phyloP scores from a whole-genome alignment of 2,329 filamentous ascomycete species.

The Fusarium dlaminii region DNA sequence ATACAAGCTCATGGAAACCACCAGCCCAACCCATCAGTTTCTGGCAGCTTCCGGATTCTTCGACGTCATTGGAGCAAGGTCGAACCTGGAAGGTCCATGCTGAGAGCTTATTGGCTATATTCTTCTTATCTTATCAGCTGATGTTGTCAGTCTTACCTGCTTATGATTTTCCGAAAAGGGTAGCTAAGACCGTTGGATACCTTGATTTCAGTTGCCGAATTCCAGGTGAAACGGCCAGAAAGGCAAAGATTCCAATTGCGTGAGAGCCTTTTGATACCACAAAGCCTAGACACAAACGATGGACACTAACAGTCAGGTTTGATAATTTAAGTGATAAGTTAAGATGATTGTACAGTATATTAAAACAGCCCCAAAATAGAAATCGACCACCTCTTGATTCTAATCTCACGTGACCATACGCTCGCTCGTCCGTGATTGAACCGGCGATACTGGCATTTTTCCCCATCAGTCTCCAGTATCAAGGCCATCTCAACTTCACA shows the following conservation, averaged over 20 bases:
- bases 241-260: neutral
- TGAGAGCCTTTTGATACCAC: neutral
- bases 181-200: neutral
- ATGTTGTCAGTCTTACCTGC: neutral
- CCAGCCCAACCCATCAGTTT: slow-evolving; percentile 41
- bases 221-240: neutral
- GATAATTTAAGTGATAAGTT: neutral
- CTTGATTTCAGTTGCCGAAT: neutral
- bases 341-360: neutral
- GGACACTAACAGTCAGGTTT: neutral
- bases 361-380: neutral
- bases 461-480: slow-evolving; percentile 25
- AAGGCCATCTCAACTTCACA: slow-evolving; percentile 35
- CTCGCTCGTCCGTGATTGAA: slow-evolving; percentile 25
- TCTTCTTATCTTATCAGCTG: slow-evolving; percentile 36
- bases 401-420: slow-evolving; percentile 33
- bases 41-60: slow-evolving; percentile 44
- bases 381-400: neutral
- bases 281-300: neutral
- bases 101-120: slow-evolving; percentile 28
- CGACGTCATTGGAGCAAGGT: slow-evolving; percentile 49
- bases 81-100: neutral
- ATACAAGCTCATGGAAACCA: slow-evolving; percentile 41
- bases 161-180: neutral
- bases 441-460: slow-evolving; percentile 33